A percentile compares a stretch with the other conserved stretches of the same genome.
These are phyloP conservation scores for Penicillium sp. DNA, from an alignment of 2,329 filamentous ascomycete genomes.

Conservation along the genomic window DNA sequence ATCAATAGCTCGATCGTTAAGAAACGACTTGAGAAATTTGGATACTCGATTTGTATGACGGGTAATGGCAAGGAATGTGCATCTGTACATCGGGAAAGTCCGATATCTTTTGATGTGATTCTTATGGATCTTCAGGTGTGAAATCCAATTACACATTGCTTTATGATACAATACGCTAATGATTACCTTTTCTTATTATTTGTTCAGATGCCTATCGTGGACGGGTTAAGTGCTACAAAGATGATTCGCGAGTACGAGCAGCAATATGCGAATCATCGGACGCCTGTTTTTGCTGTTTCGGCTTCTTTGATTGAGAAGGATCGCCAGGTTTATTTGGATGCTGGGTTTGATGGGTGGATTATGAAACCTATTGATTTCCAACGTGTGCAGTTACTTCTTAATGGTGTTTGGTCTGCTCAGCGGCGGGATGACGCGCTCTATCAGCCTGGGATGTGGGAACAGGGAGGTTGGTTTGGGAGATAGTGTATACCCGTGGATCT, in stretches of 20 bases:
- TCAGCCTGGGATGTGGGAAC: conserved; percentile 72
- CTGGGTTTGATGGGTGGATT: conserved; percentile 90
- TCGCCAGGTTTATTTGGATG: conserved; percentile 67
- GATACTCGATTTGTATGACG: conserved; percentile 70
- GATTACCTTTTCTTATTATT: neutral
- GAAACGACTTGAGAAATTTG: conserved; percentile 75
- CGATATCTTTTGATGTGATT: conserved; percentile 70
- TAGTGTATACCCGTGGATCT: neutral
- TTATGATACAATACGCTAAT: neutral
- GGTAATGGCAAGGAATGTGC: conserved; percentile 86
- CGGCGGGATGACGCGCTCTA: conserved; percentile 67
- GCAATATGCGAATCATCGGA: conserved; percentile 39
- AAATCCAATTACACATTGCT: conserved; percentile 4
- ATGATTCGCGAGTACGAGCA: conserved; percentile 74
- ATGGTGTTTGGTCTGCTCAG: conserved; percentile 65
- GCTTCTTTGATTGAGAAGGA: conserved; percentile 75
- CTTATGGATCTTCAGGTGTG: conserved; percentile 91
- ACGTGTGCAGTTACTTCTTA: conserved; percentile 67
- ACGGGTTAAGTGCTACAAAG: conserved; percentile 78
- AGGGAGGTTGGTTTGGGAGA: conserved; percentile 76
- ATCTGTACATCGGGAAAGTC: conserved; percentile 64
- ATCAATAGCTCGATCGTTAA: conserved; percentile 81
- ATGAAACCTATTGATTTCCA: conserved; percentile 84
- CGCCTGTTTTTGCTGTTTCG: conserved; percentile 85
- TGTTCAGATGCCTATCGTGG: conserved; percentile 83